Percentiles rank a stretch among this genome's conserved stretches.
Conservation (phyloP, 1,284 basidiomycete genomes). For the Sporisorium scitamineum region DNA sequence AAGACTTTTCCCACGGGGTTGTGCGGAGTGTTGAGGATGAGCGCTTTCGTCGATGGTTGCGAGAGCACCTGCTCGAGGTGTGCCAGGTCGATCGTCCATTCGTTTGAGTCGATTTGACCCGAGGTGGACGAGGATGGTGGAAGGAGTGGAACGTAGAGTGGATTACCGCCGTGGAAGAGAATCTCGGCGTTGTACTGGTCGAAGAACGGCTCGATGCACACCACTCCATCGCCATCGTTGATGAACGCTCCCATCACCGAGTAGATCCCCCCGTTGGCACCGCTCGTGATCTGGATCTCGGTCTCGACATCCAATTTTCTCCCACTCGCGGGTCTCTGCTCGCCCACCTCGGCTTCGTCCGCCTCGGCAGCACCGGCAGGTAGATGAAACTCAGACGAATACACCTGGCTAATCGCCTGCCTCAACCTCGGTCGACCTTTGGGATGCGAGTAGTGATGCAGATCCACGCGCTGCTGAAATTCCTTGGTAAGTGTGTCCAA, state of each 20-base stretch:
- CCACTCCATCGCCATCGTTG: constrained; percentile 83
- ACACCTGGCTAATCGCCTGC: constrained; percentile 56
- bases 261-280: constrained; percentile 76
- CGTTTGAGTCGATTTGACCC: constrained; percentile 59
- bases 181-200: constrained; percentile 82
- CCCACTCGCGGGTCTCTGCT: constrained; percentile 67
- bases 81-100: constrained; percentile 74
- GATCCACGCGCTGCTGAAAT: constrained; percentile 49
- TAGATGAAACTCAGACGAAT: constrained; percentile 49
- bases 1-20: constrained; percentile 87
- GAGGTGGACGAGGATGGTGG: constrained; percentile 74
- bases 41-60: constrained; percentile 77
- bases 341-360: constrained; percentile 15
- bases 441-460: constrained; percentile 67
- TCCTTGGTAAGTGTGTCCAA: constrained; percentile 48
- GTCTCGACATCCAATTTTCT: constrained; percentile 83
- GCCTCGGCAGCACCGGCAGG: constrained; percentile 52
- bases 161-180: constrained; percentile 77
- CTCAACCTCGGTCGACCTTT: constrained; percentile 63
- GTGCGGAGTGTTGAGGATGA: constrained; percentile 76
- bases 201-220: constrained; percentile 95
- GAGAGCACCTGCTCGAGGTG: constrained; percentile 81
- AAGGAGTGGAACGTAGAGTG: constrained; percentile 93
- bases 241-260: constrained; percentile 57
- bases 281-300: constrained; percentile 93